Conservation (phyloP, 2,329 filamentous ascomycete species). For the Paraphoma sp. region DNA sequence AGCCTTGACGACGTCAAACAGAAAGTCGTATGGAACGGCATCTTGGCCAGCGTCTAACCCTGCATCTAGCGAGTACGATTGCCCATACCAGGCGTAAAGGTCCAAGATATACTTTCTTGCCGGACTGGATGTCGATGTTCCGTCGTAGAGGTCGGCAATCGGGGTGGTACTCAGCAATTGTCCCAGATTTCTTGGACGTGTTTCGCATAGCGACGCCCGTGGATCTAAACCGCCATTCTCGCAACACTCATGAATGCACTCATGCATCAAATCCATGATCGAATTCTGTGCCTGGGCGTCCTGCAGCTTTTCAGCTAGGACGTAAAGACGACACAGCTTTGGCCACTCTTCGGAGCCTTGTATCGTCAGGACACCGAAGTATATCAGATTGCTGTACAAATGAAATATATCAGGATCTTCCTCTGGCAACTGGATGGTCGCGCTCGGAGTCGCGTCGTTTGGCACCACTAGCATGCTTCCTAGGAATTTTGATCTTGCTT, state of each 20-base stretch:
- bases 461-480: background rate
- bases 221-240: background rate
- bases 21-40: background rate
- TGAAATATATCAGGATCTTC: slow-evolving; percentile 5
- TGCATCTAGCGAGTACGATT: background rate
- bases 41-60: background rate
- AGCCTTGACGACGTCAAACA: background rate
- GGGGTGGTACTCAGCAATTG: too few species aligned
- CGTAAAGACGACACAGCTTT: slow-evolving; percentile 10
- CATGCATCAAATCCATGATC: slow-evolving; percentile 4
- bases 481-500: background rate
- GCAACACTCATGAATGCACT: background rate
- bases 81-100: slow-evolving; percentile 1
- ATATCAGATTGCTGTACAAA: slow-evolving; percentile 6
- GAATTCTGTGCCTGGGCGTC: slow-evolving; percentile 9
- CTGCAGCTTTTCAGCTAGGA: slow-evolving; percentile 15
- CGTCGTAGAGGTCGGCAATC: background rate
- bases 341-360: background rate
- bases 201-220: background rate
- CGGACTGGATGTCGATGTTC: slow-evolving; percentile 1
- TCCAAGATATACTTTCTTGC: slow-evolving; percentile 5
- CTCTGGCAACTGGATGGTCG: background rate
- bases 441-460: background rate
- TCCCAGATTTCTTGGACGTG: background rate
- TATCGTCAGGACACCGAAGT: slow-evolving; percentile 1